phyloP scores from a whole-genome alignment of 179 eudicot genomes.

The Dionaea muscipula region DNA sequence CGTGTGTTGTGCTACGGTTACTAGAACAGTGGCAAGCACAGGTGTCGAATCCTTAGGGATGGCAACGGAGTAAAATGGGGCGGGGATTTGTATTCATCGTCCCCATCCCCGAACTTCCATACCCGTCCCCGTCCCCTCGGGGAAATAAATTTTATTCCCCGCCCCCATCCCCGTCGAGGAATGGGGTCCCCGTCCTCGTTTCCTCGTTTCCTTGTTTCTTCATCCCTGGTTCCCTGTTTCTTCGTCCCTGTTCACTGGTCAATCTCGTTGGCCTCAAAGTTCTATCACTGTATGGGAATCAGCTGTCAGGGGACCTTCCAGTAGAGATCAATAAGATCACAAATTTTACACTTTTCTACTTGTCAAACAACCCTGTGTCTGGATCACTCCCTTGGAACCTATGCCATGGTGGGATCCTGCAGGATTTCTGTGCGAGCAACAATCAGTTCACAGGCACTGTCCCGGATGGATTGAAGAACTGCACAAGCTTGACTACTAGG shows the following conservation, averaged over 20 bases:
- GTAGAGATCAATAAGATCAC: conserved; percentile 25
- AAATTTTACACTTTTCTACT: conserved; percentile 14
- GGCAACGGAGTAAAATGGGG: too few relatives aligned
- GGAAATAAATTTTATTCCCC: too few relatives aligned
- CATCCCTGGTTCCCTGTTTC: too few relatives aligned
- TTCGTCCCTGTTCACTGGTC: conserved; percentile 36
- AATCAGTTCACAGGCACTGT: conserved; percentile 35
- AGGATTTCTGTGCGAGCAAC: conserved; percentile 29
- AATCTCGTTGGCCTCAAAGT: conserved; percentile 20
- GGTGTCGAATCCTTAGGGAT: too few relatives aligned
- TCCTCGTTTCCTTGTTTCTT: too few relatives aligned
- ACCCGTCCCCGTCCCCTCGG: too few relatives aligned
- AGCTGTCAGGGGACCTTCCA: conserved; percentile 32
- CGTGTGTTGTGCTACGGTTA: too few relatives aligned
- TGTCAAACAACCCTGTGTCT: conserved; percentile 30
- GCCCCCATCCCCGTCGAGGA: too few relatives aligned
- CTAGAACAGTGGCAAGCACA: too few relatives aligned
- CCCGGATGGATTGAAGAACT: conserved; percentile 34
- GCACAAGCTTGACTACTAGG: conserved; percentile 28
- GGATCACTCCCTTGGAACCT: conserved; percentile 32
- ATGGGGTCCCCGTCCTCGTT: too few relatives aligned
- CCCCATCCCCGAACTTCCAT: too few relatives aligned
- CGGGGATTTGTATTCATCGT: too few relatives aligned
- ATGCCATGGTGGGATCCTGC: conserved; percentile 32
- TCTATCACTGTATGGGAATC: conserved; percentile 29